These are phyloP conservation scores for Globisporangium orthogonon DNA, from an alignment of 352 stramenopile species.

Conservation along the genomic window DNA sequence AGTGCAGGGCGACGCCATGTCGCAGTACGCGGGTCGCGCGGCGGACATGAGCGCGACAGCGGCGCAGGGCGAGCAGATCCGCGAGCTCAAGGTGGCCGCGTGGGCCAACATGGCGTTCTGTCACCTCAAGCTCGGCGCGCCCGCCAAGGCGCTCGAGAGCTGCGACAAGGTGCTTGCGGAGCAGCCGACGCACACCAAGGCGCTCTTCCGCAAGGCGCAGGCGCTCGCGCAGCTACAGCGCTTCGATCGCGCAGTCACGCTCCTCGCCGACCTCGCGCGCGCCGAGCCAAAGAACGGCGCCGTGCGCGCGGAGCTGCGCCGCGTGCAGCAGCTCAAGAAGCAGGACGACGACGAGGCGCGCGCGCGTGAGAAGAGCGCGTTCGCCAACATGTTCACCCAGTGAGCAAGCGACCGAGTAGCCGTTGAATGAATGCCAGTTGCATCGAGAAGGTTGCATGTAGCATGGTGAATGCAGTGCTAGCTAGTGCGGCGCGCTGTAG, in stretches of 20 bases:
- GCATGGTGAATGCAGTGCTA: too few relatives aligned
- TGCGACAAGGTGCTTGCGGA: conserved; percentile 76
- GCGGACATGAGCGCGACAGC: conserved; percentile 47
- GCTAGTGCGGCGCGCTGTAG: neutral
- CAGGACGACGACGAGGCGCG: conserved; percentile 50
- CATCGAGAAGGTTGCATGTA: neutral
- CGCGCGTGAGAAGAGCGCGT: conserved; percentile 48
- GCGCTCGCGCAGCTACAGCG: conserved; percentile 50
- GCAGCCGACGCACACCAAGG: conserved; percentile 63
- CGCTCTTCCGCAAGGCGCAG: conserved; percentile 77
- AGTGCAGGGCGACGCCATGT: conserved; percentile 69
- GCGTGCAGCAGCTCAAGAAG: conserved; percentile 42
- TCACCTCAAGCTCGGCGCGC: conserved; percentile 57
- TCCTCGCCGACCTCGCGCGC: conserved; percentile 47
- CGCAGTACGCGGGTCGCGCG: conserved; percentile 45
- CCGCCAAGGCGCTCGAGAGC: conserved; percentile 44
- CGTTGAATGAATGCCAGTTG: conserved; percentile 4
- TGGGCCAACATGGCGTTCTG: conserved; percentile 83
- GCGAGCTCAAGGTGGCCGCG: conserved; percentile 55
- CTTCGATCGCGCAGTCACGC: conserved; percentile 42
- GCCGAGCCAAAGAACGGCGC: conserved; percentile 67
- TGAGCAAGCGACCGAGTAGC: neutral
- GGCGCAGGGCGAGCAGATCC: conserved; percentile 48
- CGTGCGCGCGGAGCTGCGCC: conserved; percentile 55
- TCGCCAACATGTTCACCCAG: conserved; percentile 64